Base-by-base conservation (phyloP, 2,329 filamentous ascomycete genomes). In the Aspergillus pseudoviridinutans region DNA sequence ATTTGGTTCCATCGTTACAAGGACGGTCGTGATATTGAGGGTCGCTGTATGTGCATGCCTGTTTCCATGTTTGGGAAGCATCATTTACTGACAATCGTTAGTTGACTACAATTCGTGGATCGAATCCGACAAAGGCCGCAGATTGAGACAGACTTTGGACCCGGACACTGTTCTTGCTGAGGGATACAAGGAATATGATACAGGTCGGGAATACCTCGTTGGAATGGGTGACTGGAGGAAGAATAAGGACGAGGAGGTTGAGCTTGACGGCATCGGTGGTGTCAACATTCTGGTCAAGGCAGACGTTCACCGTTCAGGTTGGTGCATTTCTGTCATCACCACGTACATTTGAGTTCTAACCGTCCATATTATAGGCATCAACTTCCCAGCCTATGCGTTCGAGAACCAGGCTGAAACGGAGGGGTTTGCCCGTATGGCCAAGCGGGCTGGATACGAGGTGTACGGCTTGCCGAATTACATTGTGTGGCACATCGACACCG, bases 101-200 rank as follows among this genome's bases (percentile, higher is more conserved):
- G 91, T 97, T 71, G 94, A 99, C 74, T 99, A 99, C 80, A 99
- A 99, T 77, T 97, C 94, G 1, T 99, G 94, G 94, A 85, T 96
- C 66, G 94, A 99, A 78, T 93, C 93, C 9, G 88, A 92, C 53
- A 89, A 93, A 75, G 92, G 84, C 50, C 84, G 88, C 58, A 89
- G 87, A 68, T 82, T 97, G 54, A 82, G 88, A n/a, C 79, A 83
- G 5, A 85, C 79, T 54, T 81, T 97, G 22, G 83, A 89, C 64
- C 92, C 91, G 71, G 87, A 97, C 67, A 81, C 90, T 24, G 82
- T 99, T 58, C 82, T 99, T 29, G 94, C 91, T 25, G 94, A 99
- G 82, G 94, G 93, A 50, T 99, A 99, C 79, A 91, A 91, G 74
- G 87, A 99, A 73, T 97, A 90, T 72, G 86, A 93, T 62, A 99